Percentiles rank a stretch among this genome's conserved stretches.
phyloP scores from a whole-genome alignment of 805 yeast genomes.

The Wickerhamiella vanderwaltii region DNA sequence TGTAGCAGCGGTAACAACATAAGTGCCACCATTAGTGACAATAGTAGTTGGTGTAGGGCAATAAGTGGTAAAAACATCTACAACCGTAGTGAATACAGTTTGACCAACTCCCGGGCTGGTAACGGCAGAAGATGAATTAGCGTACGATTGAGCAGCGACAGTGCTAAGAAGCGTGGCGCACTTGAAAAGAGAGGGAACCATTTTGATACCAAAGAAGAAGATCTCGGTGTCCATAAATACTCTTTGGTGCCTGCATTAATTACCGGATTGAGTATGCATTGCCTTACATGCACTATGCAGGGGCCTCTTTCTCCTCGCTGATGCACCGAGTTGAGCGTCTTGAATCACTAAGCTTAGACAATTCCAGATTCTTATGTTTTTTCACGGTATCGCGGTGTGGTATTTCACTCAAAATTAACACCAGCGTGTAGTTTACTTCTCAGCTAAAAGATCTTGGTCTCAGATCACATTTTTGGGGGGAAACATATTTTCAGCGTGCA shows the following conservation, averaged over 20 bases:
- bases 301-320: too few relatives aligned
- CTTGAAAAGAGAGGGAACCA: neutral
- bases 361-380: too few relatives aligned
- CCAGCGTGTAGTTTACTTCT: too few relatives aligned
- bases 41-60: slow-evolving; percentile 57
- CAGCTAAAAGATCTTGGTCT: too few relatives aligned
- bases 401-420: too few relatives aligned
- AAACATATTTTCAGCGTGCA: too few relatives aligned
- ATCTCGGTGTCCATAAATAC: neutral
- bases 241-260: neutral
- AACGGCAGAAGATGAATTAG: neutral
- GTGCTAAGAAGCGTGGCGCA: neutral
- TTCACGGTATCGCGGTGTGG: too few relatives aligned
- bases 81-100: slow-evolving; percentile 17
- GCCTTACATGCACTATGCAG: slow-evolving; percentile 4
- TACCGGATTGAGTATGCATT: neutral
- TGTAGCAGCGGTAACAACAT: slow-evolving; percentile 59
- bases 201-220: neutral
- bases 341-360: too few relatives aligned
- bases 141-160: neutral
- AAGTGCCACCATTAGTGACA: slow-evolving; percentile 47
- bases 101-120: neutral
- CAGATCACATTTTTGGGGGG: too few relatives aligned
- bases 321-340: too few relatives aligned
- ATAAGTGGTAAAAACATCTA: slow-evolving; percentile 29